phyloP scores from a whole-genome alignment of 1,284 basidiomycete species.

The Trichosporon coremiiforme region DNA sequence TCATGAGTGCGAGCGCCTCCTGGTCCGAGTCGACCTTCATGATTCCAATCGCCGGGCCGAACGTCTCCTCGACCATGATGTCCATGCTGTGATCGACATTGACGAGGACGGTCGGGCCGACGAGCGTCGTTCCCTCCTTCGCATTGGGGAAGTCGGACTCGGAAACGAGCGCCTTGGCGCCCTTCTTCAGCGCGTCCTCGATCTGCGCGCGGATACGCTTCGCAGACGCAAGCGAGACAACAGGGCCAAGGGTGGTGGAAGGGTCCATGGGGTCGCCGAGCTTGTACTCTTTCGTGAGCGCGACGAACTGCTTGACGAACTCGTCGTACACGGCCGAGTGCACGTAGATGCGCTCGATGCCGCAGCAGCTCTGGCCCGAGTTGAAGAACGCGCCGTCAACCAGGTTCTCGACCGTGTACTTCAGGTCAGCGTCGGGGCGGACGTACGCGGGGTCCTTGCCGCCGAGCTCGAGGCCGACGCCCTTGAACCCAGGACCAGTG shows the following conservation, averaged over 20 bases:
- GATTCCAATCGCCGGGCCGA: slow-evolving; percentile 87
- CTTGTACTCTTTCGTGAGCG: slow-evolving; percentile 76
- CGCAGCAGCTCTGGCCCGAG: slow-evolving; percentile 77
- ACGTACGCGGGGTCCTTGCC: slow-evolving; percentile 97
- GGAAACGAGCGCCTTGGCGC: slow-evolving; percentile 73
- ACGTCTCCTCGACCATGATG: slow-evolving; percentile 81
- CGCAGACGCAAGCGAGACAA: slow-evolving; percentile 82
- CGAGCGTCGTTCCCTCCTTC: slow-evolving; percentile 73
- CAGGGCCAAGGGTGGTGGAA: slow-evolving; percentile 81
- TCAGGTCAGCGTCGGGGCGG: slow-evolving; percentile 77
- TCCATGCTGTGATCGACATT: slow-evolving; percentile 90
- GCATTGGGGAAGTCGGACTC: slow-evolving; percentile 70
- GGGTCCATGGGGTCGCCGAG: slow-evolving; percentile 79
- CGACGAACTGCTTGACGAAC: slow-evolving; percentile 76
- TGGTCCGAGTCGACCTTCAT: slow-evolving; percentile 71
- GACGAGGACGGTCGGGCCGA: slow-evolving; percentile 83
- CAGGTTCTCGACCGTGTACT: slow-evolving; percentile 78
- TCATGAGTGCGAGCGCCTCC: slow-evolving; percentile 86
- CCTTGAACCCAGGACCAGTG: slow-evolving; percentile 70
- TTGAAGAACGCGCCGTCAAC: slow-evolving; percentile 92
- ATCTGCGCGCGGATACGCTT: slow-evolving; percentile 82
- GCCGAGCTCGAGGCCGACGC: slow-evolving; percentile 70
- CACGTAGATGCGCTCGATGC: slow-evolving; percentile 82
- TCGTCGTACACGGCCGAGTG: slow-evolving; percentile 78
- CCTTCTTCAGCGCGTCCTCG: slow-evolving; percentile 74